Evolutionary conservation across 331 rosid species (phyloP).

Genomic region (Arachis monticola): DNA sequence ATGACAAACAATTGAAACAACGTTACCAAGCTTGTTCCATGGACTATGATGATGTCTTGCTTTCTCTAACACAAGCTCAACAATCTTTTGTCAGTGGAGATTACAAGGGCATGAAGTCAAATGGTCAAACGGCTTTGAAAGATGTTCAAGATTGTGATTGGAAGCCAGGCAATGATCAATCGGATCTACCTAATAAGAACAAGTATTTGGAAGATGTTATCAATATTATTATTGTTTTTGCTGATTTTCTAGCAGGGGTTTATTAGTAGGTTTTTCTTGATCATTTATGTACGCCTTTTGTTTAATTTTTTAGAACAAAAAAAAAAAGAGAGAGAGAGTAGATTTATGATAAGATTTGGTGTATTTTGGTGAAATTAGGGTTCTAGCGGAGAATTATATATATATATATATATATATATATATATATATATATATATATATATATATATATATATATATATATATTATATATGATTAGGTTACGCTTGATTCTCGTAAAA

Average conservation of each 20-base stretch:
- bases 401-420: no score
- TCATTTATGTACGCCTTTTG: no score
- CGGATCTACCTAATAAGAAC: slow-evolving; percentile 8
- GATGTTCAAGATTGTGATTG: slow-evolving; percentile 37
- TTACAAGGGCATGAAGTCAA: slow-evolving; percentile 9
- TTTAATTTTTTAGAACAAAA: no score
- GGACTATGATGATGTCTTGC: slow-evolving; percentile 28
- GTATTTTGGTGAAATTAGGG: no score
- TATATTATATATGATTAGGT: no score
- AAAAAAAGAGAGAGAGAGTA: no score
- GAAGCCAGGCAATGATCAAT: slow-evolving; percentile 23
- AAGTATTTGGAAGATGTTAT: slow-evolving; percentile 20
- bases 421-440: no score
- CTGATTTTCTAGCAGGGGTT: background rate
- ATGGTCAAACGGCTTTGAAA: slow-evolving; percentile 1
- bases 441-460: no score
- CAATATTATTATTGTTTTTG: slow-evolving; percentile 27
- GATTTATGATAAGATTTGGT: no score
- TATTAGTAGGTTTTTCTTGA: background rate
- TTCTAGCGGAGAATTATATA: no score
- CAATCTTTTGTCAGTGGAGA: background rate
- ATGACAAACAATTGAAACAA: slow-evolving; percentile 1
- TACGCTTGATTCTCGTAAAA: no score
- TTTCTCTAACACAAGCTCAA: slow-evolving; percentile 25
- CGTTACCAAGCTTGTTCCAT: slow-evolving; percentile 25